phyloP scores from a whole-genome alignment of 2,329 filamentous ascomycete species.

The Ophiostoma sp. region DNA sequence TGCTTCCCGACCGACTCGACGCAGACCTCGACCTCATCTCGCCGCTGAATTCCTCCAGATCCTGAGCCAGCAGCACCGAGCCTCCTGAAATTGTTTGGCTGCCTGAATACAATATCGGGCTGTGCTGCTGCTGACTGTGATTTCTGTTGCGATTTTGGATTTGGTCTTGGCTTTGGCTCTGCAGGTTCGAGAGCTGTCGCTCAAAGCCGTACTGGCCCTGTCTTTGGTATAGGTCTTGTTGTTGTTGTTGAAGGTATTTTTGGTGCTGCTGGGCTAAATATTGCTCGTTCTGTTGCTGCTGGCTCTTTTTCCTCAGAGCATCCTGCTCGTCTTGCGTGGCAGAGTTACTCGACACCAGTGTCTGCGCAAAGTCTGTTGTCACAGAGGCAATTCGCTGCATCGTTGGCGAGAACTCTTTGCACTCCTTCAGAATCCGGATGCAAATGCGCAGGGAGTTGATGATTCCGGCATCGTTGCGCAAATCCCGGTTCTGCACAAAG shows the following conservation, averaged over 20 bases:
- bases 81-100: background rate
- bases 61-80: background rate
- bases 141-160: background rate
- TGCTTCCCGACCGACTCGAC: conserved; percentile 24
- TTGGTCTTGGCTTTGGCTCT: background rate
- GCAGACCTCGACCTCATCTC: conserved; percentile 14
- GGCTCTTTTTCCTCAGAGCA: background rate
- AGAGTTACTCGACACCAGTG: conserved; percentile 18
- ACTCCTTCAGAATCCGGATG: conserved; percentile 23
- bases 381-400: conserved; percentile 26
- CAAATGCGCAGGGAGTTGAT: conserved; percentile 22
- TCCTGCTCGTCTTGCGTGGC: background rate
- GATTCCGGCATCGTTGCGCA: conserved; percentile 21
- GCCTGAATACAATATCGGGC: background rate
- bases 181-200: background rate
- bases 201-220: background rate
- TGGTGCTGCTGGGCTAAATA: conserved; percentile 13
- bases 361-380: conserved; percentile 25
- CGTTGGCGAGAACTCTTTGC: conserved; percentile 26
- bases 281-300: conserved; percentile 13
- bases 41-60: conserved; percentile 9
- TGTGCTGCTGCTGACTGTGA: background rate
- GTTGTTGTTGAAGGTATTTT: conserved; percentile 11
- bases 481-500: conserved; percentile 21
- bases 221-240: background rate